A percentile compares a stretch with the other conserved stretches of the same genome.
These are phyloP conservation scores for Trebouxia gelatinosa DNA, from an alignment of 163 green algal species.

Conservation along the genomic window DNA sequence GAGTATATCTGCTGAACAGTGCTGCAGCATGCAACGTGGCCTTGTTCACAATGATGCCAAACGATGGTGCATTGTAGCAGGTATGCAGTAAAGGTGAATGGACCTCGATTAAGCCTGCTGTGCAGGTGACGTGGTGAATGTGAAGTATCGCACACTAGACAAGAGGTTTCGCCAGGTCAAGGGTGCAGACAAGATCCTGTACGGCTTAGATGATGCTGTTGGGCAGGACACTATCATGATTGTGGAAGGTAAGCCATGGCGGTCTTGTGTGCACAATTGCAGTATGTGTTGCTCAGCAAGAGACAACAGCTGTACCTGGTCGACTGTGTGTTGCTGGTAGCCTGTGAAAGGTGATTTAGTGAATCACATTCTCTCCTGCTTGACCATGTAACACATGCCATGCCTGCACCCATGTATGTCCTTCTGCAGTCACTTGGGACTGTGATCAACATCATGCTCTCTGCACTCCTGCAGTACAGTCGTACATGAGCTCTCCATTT, in stretches of 20 bases:
- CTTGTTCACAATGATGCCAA: conserved; percentile 40
- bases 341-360: no score
- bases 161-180: conserved; percentile 76
- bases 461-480: no score
- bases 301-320: no score
- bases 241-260: conserved; percentile 53
- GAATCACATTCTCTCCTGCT: no score
- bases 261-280: no score
- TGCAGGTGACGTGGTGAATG: conserved; percentile 77
- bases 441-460: no score
- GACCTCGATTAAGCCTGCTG: conserved; percentile 74
- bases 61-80: conserved; percentile 17
- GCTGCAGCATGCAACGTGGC: conserved; percentile 44
- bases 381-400: no score
- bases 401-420: no score
- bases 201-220: conserved; percentile 74
- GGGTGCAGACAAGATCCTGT: conserved; percentile 83
- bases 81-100: background rate
- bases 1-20: background rate
- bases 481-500: no score
- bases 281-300: no score
- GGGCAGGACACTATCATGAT: conserved; percentile 53
- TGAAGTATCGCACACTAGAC: conserved; percentile 83
- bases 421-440: no score
- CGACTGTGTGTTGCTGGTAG: no score